Evolutionary conservation across 192 early-diverging fungal genomes (phyloP).

Genomic region (Coemansia sp.): DNA sequence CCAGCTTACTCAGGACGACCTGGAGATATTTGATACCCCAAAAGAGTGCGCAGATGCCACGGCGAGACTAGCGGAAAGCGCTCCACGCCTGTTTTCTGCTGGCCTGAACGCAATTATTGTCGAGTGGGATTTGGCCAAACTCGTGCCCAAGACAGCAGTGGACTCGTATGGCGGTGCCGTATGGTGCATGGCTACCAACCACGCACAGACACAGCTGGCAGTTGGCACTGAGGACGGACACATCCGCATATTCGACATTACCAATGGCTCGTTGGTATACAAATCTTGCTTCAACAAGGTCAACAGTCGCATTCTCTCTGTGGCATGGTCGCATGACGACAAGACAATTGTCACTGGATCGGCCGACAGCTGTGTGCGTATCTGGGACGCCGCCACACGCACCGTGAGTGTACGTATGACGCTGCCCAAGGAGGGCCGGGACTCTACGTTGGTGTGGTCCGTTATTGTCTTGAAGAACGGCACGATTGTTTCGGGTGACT

Average conservation of each 20-base stretch:
- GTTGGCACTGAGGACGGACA: constrained; percentile 94
- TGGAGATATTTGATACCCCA: constrained; percentile 69
- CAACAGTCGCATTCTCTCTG: constrained; percentile 74
- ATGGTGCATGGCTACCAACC: constrained; percentile 90
- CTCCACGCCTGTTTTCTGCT: constrained; percentile 83
- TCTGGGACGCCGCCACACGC: constrained; percentile 65
- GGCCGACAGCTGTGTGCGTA: constrained; percentile 76
- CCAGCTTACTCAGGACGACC: constrained; percentile 61
- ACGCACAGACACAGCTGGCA: constrained; percentile 74
- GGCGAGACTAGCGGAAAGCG: constrained; percentile 54
- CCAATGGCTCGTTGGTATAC: constrained; percentile 69
- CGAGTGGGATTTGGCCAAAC: constrained; percentile 81
- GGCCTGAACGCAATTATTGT: constrained; percentile 83
- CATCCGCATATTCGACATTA: constrained; percentile 85
- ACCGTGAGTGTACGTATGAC: constrained; percentile 71
- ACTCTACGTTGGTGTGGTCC: constrained; percentile 91
- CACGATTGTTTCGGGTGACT: constrained; percentile 88
- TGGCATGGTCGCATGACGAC: constrained; percentile 82
- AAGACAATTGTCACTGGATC: constrained; percentile 78
- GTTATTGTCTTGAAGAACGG: constrained; percentile 68
- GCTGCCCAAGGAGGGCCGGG: constrained; percentile 66
- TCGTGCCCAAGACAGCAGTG: constrained; percentile 66
- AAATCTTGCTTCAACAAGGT: constrained; percentile 67
- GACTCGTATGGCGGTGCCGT: constrained; percentile 90
- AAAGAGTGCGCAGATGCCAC: constrained; percentile 59